A percentile compares a stretch with the other conserved stretches of the same genome.
phyloP scores from a whole-genome alignment of 306 rosid genomes.

The Clitoria ternatea region DNA sequence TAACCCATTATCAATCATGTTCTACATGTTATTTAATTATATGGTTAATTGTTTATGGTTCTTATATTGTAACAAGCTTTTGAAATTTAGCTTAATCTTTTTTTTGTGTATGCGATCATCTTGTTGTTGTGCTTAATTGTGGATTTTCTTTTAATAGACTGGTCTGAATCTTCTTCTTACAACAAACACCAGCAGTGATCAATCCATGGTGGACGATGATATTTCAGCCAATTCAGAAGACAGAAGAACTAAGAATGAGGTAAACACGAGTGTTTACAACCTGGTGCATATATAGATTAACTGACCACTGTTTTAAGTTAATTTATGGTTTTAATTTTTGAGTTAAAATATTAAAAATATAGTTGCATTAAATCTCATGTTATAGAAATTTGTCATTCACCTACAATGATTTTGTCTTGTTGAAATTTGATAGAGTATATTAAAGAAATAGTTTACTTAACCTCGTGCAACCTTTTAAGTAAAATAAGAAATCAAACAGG shows the following conservation, averaged over 20 bases:
- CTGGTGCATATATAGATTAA: too few relatives aligned
- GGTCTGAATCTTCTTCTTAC: conserved; percentile 78
- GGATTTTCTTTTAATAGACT: conserved; percentile 36
- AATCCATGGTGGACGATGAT: conserved; percentile 51
- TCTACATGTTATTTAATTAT: background rate
- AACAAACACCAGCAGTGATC: conserved; percentile 56
- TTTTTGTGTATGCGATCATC: background rate
- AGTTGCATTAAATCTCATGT: too few relatives aligned
- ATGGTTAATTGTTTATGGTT: background rate
- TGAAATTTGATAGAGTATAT: too few relatives aligned
- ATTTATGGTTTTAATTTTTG: too few relatives aligned
- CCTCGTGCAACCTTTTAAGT: too few relatives aligned
- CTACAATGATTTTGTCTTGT: too few relatives aligned
- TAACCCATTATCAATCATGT: background rate
- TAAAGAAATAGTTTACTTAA: too few relatives aligned
- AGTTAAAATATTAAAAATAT: too few relatives aligned
- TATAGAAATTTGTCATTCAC: too few relatives aligned
- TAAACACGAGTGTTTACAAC: background rate
- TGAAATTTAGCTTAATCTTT: background rate
- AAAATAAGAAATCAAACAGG: too few relatives aligned
- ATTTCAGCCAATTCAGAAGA: conserved; percentile 38
- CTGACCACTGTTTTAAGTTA: too few relatives aligned
- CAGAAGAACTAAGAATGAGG: conserved; percentile 51
- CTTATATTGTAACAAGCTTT: background rate
- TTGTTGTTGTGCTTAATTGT: background rate